phyloP scores from a whole-genome alignment of 2,329 filamentous ascomycete genomes.

The Arthrobotrys pseudoclavata region DNA sequence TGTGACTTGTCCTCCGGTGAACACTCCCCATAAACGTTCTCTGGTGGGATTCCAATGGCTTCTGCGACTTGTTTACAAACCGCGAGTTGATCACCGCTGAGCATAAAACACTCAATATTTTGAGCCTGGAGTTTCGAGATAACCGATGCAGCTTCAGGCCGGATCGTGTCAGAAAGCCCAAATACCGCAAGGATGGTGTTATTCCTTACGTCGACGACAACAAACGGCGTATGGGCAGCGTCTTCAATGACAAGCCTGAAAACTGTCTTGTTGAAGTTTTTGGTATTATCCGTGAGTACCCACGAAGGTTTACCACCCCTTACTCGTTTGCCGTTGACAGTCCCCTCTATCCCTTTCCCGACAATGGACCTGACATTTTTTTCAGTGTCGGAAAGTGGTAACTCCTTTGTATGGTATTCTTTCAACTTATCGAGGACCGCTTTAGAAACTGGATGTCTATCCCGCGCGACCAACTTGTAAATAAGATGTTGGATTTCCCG shows the following conservation, averaged over 20 bases:
- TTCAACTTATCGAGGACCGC: slow-evolving; percentile 58
- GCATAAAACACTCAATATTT: slow-evolving; percentile 70
- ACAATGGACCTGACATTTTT: slow-evolving; percentile 60
- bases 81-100: slow-evolving; percentile 72
- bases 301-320: slow-evolving; percentile 69
- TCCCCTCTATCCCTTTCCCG: slow-evolving; percentile 67
- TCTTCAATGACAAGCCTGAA: slow-evolving; percentile 59
- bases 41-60: slow-evolving; percentile 66
- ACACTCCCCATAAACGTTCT: slow-evolving; percentile 68
- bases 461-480: slow-evolving; percentile 37
- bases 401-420: slow-evolving; percentile 30
- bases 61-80: slow-evolving; percentile 70
- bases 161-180: slow-evolving; percentile 69
- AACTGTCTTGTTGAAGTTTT: slow-evolving; percentile 62
- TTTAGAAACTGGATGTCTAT: slow-evolving; percentile 62
- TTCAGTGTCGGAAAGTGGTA: slow-evolving; percentile 7
- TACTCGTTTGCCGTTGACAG: slow-evolving; percentile 64
- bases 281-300: slow-evolving; percentile 64
- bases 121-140: slow-evolving; percentile 68
- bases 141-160: slow-evolving; percentile 68
- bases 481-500: slow-evolving; percentile 38
- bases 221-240: slow-evolving; percentile 36
- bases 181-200: slow-evolving; percentile 67
- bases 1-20: slow-evolving; percentile 70
- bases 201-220: slow-evolving; percentile 40